phyloP scores from a whole-genome alignment of 2,329 filamentous ascomycete genomes.

The Alternaria sp. region DNA sequence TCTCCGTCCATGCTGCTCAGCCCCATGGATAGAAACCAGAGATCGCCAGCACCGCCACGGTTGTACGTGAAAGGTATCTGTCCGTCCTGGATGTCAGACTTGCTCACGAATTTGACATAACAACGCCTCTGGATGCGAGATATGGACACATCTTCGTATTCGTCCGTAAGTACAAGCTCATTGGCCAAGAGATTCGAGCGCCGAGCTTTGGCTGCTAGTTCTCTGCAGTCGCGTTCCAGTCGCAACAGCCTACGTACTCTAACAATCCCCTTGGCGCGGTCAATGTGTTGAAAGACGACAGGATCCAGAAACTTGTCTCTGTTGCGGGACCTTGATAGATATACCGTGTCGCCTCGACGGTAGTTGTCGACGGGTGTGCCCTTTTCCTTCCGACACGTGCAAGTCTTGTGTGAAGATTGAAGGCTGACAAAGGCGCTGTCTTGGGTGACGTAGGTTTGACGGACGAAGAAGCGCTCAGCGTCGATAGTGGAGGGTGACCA shows the following conservation, averaged over 20 bases:
- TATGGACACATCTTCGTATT: slow-evolving; percentile 48
- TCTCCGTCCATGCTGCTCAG: slow-evolving; percentile 17
- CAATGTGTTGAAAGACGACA: slow-evolving; percentile 61
- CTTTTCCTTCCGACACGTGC: slow-evolving; percentile 50
- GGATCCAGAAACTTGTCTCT: slow-evolving; percentile 60
- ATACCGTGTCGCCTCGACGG: slow-evolving; percentile 65
- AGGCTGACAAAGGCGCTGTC: slow-evolving; percentile 69
- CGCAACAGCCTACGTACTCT: slow-evolving; percentile 62
- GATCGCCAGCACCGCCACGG: slow-evolving; percentile 68
- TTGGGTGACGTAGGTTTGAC: slow-evolving; percentile 69
- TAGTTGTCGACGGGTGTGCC: slow-evolving; percentile 41
- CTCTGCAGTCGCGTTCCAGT: slow-evolving; percentile 48
- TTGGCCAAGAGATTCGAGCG: slow-evolving; percentile 55
- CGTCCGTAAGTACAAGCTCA: slow-evolving; percentile 63
- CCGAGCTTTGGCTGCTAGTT: slow-evolving; percentile 31
- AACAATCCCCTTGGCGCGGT: slow-evolving; percentile 38
- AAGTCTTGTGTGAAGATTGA: slow-evolving; percentile 60
- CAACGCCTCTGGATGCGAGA: slow-evolving; percentile 63
- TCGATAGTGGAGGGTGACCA: slow-evolving; percentile 61
- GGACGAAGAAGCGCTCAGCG: slow-evolving; percentile 63
- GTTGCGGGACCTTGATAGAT: slow-evolving; percentile 49
- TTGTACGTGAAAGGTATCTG: slow-evolving; percentile 68
- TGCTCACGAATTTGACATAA: slow-evolving; percentile 62
- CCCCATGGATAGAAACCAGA: slow-evolving; percentile 65
- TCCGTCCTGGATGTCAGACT: slow-evolving; percentile 34